phyloP scores from a whole-genome alignment of 805 yeast species.

The Saccharomycopsis microspora region DNA sequence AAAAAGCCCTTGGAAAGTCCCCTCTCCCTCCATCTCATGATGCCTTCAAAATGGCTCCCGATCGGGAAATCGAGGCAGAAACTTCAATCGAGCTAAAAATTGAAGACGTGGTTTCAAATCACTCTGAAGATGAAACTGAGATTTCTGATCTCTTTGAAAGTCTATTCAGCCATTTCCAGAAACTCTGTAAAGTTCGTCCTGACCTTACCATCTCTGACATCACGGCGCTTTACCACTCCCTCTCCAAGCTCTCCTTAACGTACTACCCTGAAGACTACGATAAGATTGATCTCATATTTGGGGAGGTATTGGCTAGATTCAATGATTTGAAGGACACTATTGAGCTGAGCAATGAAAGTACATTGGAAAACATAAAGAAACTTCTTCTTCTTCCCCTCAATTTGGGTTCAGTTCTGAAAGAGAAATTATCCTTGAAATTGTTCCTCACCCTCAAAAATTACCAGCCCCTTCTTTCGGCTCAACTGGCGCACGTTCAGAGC shows the following conservation, averaged over 20 bases:
- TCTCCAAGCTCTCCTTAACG: conserved; percentile 49
- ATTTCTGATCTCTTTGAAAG: conserved; percentile 40
- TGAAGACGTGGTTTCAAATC: conserved; percentile 13
- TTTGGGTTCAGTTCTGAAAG: conserved; percentile 17
- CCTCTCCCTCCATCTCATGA: no score
- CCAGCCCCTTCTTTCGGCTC: conserved; percentile 41
- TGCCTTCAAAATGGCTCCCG: not conserved
- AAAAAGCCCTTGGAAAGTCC: conserved; percentile 1
- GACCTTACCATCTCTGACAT: conserved; percentile 59
- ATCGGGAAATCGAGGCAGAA: not conserved
- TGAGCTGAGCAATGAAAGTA: conserved; percentile 18
- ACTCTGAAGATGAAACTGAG: conserved; percentile 11
- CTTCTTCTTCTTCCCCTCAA: conserved; percentile 40
- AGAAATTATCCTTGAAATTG: conserved; percentile 14
- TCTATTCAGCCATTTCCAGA: conserved; percentile 55
- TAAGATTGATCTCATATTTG: conserved; percentile 51
- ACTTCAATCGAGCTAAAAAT: not conserved
- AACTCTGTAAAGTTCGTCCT: conserved; percentile 45
- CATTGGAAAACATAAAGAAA: conserved; percentile 31
- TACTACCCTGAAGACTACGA: conserved; percentile 54
- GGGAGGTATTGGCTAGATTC: conserved; percentile 35
- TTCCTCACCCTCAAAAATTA: conserved; percentile 38
- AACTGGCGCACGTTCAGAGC: conserved; percentile 40
- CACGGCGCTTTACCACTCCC: conserved; percentile 51
- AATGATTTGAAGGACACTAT: conserved; percentile 24